phyloP scores from a whole-genome alignment of 176 grass and related monocot species.

The Oryza coarctata region DNA sequence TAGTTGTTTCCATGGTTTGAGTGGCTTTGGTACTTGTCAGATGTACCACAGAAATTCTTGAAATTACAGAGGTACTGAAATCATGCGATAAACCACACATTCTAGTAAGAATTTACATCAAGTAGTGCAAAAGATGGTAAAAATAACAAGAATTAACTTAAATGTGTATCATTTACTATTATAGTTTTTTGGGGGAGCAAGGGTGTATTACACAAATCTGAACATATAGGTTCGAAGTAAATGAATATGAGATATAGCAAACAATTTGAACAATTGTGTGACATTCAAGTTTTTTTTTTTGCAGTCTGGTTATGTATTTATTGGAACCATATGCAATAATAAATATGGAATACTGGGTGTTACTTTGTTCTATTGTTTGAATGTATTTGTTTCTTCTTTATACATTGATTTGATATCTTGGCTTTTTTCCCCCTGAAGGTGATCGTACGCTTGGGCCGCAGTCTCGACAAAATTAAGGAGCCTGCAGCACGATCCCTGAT shows the following conservation, averaged over 20 bases:
- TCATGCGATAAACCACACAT: no score
- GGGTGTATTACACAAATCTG: no score
- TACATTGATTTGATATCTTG: conserved; percentile 19
- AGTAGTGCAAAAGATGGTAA: no score
- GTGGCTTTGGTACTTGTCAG: not conserved
- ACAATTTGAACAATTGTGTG: no score
- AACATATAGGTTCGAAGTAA: no score
- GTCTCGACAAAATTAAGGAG: conserved; percentile 78
- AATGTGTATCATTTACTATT: no score
- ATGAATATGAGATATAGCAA: no score
- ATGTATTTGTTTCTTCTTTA: conserved; percentile 8
- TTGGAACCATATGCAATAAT: not conserved
- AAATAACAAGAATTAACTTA: no score
- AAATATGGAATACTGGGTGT: not conserved
- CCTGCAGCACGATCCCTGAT: conserved; percentile 74
- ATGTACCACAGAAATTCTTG: no score
- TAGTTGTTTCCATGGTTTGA: not conserved
- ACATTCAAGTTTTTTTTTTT: not conserved
- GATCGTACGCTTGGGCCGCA: conserved; percentile 70
- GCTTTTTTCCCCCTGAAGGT: conserved; percentile 51
- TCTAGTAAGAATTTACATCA: no score
- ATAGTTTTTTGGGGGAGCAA: no score
- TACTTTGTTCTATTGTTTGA: not conserved
- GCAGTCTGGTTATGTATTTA: not conserved
- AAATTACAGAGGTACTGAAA: no score